Evolutionary conservation across 805 yeast species (phyloP), one percentile per base, ranked within the genome.

Genomic region (Candida boidinii): DNA sequence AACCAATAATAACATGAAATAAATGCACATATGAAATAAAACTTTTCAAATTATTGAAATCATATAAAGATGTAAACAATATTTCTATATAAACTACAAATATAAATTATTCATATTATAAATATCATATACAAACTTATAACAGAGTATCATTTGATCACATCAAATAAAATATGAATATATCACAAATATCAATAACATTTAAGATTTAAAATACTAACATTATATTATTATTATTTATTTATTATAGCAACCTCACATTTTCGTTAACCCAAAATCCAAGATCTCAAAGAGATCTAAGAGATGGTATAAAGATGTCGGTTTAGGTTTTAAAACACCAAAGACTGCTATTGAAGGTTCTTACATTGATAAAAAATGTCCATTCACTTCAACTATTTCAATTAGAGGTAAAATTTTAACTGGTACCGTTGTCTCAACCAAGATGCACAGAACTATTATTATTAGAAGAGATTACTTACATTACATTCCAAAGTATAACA

Each of bases 271-370:
- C 90, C 87, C 97, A 80, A 92, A 92, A 86, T 80, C 96, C 61
- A 88, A 86, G 88, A 95, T 94, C 68, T 78, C 76, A 86, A 84
- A 84, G 75, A 79, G 88, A 76, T 82, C 95, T 81, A 92, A 92
- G 92, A 92, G 99, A 86, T 92, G 99, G 99, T 88, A 79, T 69
- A 92, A 92, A 83, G 96, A 92, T 46, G 96, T 86, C 61, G 99
- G 99, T 70, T 85, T 92, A 68, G 99, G 99, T 56, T 92, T 87
- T 96, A 92, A 92, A 86, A 92, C 98, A 76, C 99, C 99, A 73
- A 82, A 79, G 75, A 73, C 88, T 65, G 98, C 98, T 62, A 84
- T 88, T 73, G 90, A 82, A 67, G 98, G 98, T 70, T 73, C 87
- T 60, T 92, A 92, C 94, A 88, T 92, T 65, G 98, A 82, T 88